Conservation (phyloP, 129 eudicot species). For the Apium graveolens region DNA sequence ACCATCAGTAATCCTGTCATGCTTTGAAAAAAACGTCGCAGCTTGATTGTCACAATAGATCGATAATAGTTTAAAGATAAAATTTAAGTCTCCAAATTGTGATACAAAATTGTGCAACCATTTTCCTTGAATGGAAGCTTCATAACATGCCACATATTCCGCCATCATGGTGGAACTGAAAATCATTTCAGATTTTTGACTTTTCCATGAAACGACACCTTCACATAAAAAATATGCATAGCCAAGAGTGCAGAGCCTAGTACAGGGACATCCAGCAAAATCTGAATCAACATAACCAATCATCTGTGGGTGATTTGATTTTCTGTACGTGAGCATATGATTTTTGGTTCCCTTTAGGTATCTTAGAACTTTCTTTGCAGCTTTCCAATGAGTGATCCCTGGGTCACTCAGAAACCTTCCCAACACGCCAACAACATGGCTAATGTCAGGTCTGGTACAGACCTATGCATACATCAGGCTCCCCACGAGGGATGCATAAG, state of each 20-base stretch:
- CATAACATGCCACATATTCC: conserved; percentile 9
- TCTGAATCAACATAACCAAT: conserved; percentile 1
- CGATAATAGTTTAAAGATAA: background rate
- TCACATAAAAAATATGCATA: conserved; percentile 4
- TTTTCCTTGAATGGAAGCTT: conserved; percentile 11
- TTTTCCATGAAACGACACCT: conserved; percentile 17
- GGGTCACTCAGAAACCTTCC: too few species aligned
- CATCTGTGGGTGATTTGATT: background rate
- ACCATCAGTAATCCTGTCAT: background rate
- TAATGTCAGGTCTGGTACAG: too few species aligned
- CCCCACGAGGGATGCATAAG: too few species aligned
- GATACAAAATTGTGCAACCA: background rate
- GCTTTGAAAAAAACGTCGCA: background rate
- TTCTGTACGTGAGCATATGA: background rate
- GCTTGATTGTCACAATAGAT: background rate
- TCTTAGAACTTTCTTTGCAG: too few species aligned
- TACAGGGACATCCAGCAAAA: conserved; percentile 4
- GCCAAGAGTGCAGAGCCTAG: background rate
- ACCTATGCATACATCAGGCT: too few species aligned
- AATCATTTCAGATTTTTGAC: conserved; percentile 10
- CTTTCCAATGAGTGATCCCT: too few species aligned
- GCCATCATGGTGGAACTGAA: conserved; percentile 14
- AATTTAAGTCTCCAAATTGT: too few species aligned
- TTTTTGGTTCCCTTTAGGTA: too few species aligned
- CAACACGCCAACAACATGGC: background rate